Base-by-base conservation (phyloP, 2,329 filamentous ascomycete species). In the Cryphonectria parasitica region DNA sequence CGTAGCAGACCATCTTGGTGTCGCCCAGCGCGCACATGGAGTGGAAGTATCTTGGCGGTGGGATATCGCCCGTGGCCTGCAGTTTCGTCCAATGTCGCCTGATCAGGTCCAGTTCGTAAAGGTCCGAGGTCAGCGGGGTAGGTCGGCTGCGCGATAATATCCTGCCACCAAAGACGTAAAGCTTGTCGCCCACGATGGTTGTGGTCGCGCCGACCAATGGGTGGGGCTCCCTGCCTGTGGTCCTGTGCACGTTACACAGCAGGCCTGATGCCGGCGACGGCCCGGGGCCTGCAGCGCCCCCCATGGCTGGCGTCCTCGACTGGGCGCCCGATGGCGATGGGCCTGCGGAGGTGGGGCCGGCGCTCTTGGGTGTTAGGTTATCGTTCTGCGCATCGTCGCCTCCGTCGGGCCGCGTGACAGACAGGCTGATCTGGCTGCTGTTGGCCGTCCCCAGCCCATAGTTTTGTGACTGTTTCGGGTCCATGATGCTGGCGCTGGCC, bases 1-100 rank as follows among this genome's bases (percentile, higher is more conserved):
- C 96, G 80, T 98, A 99, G 81, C 95, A 98, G 3, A 99, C 95
- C 79, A 99, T 86, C 80, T 98, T 99, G 2, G 94, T 95, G 78
- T 98, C 96, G 31, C 96, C 96, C 2, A 99, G 83, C 1, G 93
- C 88, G 79, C 96, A 99, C 80, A 98, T 92, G 74, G 94, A 98
- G 83, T 99, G 96, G 75, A 99, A 99, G 79, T 99, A 99, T 72
- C 96, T 89, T 11, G 96, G 94, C 1, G 94, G 92, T 1, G 96
- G 96, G 52, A 97, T 84, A 76, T 98, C 94, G 61, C 96, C 96
- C 39, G 85, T 87, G 0, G 93, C 90, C 67, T 97, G 93, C 34
- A 98, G 80, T 79, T 95, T 98, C 17, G 91, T 94, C 96, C 96
- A 99, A 81, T 98, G 94, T 70, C 96, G 89, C 68, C 91, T 88